phyloP scores from a whole-genome alignment of 2,329 filamentous ascomycete genomes.

The Claviceps fusiformis region DNA sequence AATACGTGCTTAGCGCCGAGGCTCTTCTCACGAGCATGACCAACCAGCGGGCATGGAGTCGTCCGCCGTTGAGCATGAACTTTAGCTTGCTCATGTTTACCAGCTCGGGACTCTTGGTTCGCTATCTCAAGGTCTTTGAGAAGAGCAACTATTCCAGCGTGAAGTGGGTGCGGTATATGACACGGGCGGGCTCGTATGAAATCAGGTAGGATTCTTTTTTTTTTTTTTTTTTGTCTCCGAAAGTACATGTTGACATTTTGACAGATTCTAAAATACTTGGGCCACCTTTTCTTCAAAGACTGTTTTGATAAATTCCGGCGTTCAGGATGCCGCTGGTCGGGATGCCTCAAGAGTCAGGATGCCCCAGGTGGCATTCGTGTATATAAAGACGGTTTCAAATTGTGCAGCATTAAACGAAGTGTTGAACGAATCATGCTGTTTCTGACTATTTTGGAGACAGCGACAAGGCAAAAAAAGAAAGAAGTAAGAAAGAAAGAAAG shows the following conservation, averaged over 20 bases:
- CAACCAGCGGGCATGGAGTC: slow-evolving; percentile 91
- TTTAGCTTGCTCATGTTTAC: slow-evolving; percentile 98
- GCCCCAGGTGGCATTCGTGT: slow-evolving; percentile 1
- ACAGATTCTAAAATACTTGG: slow-evolving; percentile 20
- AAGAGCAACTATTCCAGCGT: slow-evolving; percentile 98
- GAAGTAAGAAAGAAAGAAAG: too few species aligned
- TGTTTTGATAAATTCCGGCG: not conserved
- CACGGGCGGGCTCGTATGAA: slow-evolving; percentile 91
- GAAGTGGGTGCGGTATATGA: slow-evolving; percentile 99
- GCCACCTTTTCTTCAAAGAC: not conserved
- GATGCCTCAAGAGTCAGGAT: too few species aligned
- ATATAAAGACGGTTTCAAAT: not conserved
- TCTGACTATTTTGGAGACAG: not conserved
- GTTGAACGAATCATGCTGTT: not conserved
- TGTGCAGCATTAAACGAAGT: not conserved
- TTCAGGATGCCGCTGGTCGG: slow-evolving; percentile 1
- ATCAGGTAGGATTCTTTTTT: slow-evolving; percentile 49
- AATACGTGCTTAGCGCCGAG: slow-evolving; percentile 89
- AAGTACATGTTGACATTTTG: slow-evolving; percentile 7
- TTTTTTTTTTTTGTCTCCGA: too few species aligned
- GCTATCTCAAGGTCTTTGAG: slow-evolving; percentile 97
- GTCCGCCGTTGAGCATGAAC: slow-evolving; percentile 80
- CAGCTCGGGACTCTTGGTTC: slow-evolving; percentile 77
- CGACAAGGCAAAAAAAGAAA: not conserved
- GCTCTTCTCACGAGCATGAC: slow-evolving; percentile 93